Evolutionary conservation across 345 rosid genomes (phyloP), one percentile per base, ranked within the genome.

Genomic region (Boechera divaricarpa): DNA sequence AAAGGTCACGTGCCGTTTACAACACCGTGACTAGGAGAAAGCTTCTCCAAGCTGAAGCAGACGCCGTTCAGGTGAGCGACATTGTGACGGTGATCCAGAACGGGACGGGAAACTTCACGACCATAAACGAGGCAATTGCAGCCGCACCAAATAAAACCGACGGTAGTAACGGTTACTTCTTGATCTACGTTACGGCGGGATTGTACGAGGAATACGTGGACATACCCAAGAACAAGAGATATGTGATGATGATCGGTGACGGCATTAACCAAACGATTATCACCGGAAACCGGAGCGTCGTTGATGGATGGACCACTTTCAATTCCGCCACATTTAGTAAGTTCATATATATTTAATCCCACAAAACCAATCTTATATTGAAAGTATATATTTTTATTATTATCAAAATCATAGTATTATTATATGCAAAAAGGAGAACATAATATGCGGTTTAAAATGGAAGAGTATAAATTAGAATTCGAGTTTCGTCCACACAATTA

Each of bases 221-320:
- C 35, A 45, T 95, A 67, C 70, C 92, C 1, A 95, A 87, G 85
- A 82, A 83, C 55, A 95, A 92, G 77, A 82, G 62, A 12, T 89
- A 89, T 41, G 85, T 95, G 41, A 90, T 92, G 94, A 92, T 95
- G 85, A 69, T 92, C 8, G 99, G 99, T 6, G 99, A 87, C 7
- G 99, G 98, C 28, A 92, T 95, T 76, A 88, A 89, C 79, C 85
- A 76, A 72, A 95, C 99, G 0, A 62, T 95, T 21, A 88, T 94
- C 54, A 92, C 97, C 13, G 97, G 99, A 7, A 92, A 90, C 69
- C 86, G 88, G 2, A 94, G 92, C 76, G 90, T 87, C 8, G 96
- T 55, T 68, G 99, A 91, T 36, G 91, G 91, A 5, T 92, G 96
- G 99, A 92, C 96, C 29, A 95, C 97, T 31, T 92, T 92, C 83